These are phyloP conservation scores for Gigaspora rosea DNA, from an alignment of 192 early-diverging fungal genomes.

Conservation along the genomic window DNA sequence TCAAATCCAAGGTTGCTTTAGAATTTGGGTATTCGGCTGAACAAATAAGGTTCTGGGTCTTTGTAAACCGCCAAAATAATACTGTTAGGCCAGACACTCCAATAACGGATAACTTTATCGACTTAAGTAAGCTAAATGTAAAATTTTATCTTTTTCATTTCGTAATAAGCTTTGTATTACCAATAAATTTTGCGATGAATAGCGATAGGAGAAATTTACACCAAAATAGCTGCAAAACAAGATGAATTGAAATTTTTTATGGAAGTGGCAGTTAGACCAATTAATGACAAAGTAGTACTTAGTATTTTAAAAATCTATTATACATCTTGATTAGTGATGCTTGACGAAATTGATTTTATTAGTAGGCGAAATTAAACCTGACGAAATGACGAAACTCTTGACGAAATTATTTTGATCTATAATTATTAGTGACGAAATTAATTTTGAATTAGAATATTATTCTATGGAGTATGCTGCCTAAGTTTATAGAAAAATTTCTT, in stretches of 20 bases:
- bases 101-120: conserved; percentile 51
- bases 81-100: conserved; percentile 85
- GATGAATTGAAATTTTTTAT: conserved; percentile 44
- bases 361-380: no score
- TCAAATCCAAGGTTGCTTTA: conserved; percentile 55
- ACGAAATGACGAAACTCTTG: no score
- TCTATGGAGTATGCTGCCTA: no score
- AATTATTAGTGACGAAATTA: no score
- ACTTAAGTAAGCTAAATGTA: conserved; percentile 41
- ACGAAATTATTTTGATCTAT: no score
- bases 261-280: conserved; percentile 36
- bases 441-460: no score
- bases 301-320: conserved; percentile 31
- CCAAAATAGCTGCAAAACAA: conserved; percentile 37
- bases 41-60: conserved; percentile 79
- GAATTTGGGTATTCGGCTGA: conserved; percentile 48
- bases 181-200: background rate
- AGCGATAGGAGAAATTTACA: conserved; percentile 43
- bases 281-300: conserved; percentile 36
- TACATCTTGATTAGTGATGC: no score
- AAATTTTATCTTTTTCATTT: conserved; percentile 11
- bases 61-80: conserved; percentile 89
- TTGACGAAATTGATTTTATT: no score
- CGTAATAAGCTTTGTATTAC: background rate
- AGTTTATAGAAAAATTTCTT: no score